These are phyloP conservation scores for Fusarium zealandicum DNA, from an alignment of 2,329 filamentous ascomycete genomes.

Conservation along the genomic window DNA sequence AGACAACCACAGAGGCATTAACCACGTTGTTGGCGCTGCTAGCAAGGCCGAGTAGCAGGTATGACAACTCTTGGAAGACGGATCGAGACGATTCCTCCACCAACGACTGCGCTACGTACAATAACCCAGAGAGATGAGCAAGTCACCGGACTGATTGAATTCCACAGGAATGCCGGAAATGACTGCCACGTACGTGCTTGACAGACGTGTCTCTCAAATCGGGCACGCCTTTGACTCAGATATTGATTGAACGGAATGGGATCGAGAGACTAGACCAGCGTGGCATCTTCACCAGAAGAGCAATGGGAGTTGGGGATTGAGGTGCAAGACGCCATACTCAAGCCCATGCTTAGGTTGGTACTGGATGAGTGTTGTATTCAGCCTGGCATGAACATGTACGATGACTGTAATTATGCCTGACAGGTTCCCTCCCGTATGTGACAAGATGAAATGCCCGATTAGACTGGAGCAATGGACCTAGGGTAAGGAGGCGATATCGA, in stretches of 20 bases:
- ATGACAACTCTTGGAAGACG: neutral
- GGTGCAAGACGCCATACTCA: too few relatives aligned
- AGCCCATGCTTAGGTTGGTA: too few relatives aligned
- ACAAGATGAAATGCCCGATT: too few relatives aligned
- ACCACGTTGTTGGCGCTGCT: neutral
- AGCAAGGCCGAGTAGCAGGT: too few relatives aligned
- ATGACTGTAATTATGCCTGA: too few relatives aligned
- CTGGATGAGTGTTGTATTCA: too few relatives aligned
- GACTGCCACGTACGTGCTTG: neutral
- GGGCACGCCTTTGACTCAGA: slow-evolving; percentile 9
- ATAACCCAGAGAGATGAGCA: neutral
- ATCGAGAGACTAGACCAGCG: neutral
- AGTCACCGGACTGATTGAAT: neutral
- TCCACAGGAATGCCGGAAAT: neutral
- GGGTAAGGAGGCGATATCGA: too few relatives aligned
- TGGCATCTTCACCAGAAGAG: neutral
- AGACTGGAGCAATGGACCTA: too few relatives aligned
- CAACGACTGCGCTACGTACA: neutral
- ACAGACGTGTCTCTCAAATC: neutral
- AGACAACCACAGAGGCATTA: neutral
- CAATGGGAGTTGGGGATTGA: too few relatives aligned
- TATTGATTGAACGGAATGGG: slow-evolving; percentile 9
- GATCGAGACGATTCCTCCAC: neutral
- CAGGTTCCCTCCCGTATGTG: too few relatives aligned
- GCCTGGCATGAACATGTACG: too few relatives aligned